A percentile compares a stretch with the other conserved stretches of the same genome.
phyloP scores from a whole-genome alignment of 2,329 filamentous ascomycete genomes.

The Fusarium veterinarium region DNA sequence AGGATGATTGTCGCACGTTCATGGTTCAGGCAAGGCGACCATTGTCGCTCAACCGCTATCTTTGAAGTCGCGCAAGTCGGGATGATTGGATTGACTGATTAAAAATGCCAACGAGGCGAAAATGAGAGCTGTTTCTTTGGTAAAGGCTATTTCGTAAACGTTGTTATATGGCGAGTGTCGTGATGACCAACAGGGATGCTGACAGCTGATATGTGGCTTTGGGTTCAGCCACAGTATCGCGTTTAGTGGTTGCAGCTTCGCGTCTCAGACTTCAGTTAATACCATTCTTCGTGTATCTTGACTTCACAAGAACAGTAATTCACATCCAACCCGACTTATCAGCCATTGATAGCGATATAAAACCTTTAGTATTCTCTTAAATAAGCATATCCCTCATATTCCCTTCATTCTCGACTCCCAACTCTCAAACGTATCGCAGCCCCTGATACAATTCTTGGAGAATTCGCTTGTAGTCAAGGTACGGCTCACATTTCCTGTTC shows the following conservation, averaged over 20 bases:
- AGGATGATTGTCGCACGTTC: constrained; percentile 66
- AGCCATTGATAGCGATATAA: background rate
- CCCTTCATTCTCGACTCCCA: background rate
- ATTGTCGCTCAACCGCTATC: constrained; percentile 49
- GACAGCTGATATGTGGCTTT: constrained; percentile 41
- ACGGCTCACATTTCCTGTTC: constrained; percentile 1
- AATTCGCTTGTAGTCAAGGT: constrained; percentile 10
- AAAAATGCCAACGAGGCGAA: background rate
- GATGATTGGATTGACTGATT: background rate
- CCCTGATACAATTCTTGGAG: constrained; percentile 1
- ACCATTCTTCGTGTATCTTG: constrained; percentile 12
- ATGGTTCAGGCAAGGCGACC: constrained; percentile 55
- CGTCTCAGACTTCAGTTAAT: constrained; percentile 11
- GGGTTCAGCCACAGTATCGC: constrained; percentile 39
- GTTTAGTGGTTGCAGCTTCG: constrained; percentile 48
- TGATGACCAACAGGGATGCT: constrained; percentile 29
- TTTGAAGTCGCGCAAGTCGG: constrained; percentile 1
- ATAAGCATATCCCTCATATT: too few relatives aligned
- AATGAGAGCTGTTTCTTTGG: background rate
- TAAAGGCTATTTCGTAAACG: constrained; percentile 3
- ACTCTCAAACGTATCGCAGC: background rate
- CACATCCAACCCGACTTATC: background rate
- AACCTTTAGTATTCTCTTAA: background rate
- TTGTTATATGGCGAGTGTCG: constrained; percentile 24
- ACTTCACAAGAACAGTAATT: background rate